Percentiles rank a stretch among this genome's conserved stretches.
phyloP scores from a whole-genome alignment of 768 basidiomycete genomes.

The Tylopilus felleus region DNA sequence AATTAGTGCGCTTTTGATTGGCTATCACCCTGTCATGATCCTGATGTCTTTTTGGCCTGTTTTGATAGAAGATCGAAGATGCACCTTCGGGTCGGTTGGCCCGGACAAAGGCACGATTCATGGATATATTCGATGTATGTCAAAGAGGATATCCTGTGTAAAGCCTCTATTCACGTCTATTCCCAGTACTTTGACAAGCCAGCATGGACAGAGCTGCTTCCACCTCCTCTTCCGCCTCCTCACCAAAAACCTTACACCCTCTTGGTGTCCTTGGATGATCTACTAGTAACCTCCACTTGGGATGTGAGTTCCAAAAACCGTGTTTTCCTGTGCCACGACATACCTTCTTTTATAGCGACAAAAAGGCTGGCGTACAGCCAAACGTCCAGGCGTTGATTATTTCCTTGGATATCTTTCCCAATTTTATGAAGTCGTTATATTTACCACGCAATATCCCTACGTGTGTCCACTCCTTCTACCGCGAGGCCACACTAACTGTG shows the following conservation, averaged over 20 bases:
- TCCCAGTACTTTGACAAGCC: conserved; percentile 89
- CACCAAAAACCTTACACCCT: conserved; percentile 91
- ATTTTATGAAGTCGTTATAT: conserved; percentile 97
- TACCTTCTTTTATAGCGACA: conserved; percentile 57
- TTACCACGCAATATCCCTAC: conserved; percentile 87
- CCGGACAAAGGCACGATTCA: conserved; percentile 59
- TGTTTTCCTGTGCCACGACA: not conserved
- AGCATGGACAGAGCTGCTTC: conserved; percentile 87
- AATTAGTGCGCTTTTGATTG: conserved; percentile 45
- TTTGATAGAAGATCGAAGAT: conserved; percentile 50
- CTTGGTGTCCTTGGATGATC: conserved; percentile 85
- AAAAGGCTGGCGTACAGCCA: conserved; percentile 92
- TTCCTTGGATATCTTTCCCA: conserved; percentile 97
- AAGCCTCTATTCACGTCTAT: not conserved
- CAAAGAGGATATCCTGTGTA: not conserved
- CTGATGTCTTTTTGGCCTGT: not conserved
- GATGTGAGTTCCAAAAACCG: conserved; percentile 61
- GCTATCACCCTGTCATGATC: not conserved
- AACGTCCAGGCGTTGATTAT: conserved; percentile 96
- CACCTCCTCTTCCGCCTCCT: conserved; percentile 76
- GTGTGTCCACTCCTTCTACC: conserved; percentile 44
- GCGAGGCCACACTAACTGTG: not conserved
- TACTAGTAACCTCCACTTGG: conserved; percentile 91
- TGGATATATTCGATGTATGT: conserved; percentile 67
- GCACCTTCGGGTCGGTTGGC: conserved; percentile 62